Percentiles rank a stretch among this genome's conserved stretches.
These are phyloP conservation scores for Psilocybe sp. DNA, from an alignment of 768 basidiomycete species.

Conservation along the genomic window DNA sequence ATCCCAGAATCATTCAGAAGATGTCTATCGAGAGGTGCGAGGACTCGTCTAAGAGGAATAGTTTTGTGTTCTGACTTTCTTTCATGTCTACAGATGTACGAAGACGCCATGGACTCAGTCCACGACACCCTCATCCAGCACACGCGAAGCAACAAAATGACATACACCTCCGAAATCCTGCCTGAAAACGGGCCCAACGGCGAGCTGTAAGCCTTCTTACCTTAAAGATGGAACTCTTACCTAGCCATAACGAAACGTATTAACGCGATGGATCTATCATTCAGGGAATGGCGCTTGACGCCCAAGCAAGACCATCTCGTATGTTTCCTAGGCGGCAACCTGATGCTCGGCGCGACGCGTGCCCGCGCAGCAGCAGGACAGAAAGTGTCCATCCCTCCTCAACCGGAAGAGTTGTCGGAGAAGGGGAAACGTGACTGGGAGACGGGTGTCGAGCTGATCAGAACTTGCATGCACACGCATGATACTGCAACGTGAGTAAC, in stretches of 20 bases:
- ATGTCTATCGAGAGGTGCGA: conserved; percentile 68
- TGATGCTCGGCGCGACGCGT: conserved; percentile 85
- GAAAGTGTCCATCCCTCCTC: conserved; percentile 67
- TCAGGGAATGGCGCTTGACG: conserved; percentile 67
- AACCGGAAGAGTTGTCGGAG: conserved; percentile 55
- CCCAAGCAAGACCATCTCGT: conserved; percentile 96
- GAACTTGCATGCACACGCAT: conserved; percentile 86
- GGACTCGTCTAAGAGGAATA: conserved; percentile 13
- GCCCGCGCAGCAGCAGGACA: conserved; percentile 47
- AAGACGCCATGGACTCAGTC: conserved; percentile 79
- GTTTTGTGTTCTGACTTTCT: background rate
- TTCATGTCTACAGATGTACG: conserved; percentile 68
- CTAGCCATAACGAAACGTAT: too few species aligned
- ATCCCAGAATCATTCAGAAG: conserved; percentile 65
- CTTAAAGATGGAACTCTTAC: too few species aligned
- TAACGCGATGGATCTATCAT: conserved; percentile 1
- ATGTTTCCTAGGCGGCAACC: conserved; percentile 90
- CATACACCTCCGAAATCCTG: conserved; percentile 81
- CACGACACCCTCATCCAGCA: conserved; percentile 70
- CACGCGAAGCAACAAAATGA: conserved; percentile 54
- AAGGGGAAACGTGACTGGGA: conserved; percentile 76
- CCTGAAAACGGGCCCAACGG: conserved; percentile 47
- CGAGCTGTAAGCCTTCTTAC: conserved; percentile 29
- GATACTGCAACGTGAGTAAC: conserved; percentile 73
- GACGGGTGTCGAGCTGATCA: conserved; percentile 75